Evolutionary conservation across 164 flowering plant species (phyloP), one percentile per base, ranked within the genome.

Genomic region (Hamamelis virginiana): DNA sequence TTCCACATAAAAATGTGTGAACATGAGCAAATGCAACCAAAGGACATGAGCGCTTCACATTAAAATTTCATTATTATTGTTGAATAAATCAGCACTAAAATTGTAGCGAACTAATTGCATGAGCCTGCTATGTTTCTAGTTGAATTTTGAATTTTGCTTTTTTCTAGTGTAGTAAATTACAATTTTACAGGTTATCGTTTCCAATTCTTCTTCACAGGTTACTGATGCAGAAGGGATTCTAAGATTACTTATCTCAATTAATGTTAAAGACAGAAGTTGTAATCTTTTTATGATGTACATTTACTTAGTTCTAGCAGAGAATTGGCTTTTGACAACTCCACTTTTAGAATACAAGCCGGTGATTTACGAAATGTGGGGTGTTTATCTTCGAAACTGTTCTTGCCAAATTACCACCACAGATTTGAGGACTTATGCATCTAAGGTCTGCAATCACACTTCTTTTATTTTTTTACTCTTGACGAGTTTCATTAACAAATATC

Each of bases 371-470:
- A 82, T 88, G 85, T 87, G 91, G 95, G 77, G 78, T 1, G 66
- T 76, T 53, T 87, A 21, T 78, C 89, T 94, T 57, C 80, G 90
- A n/a, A 86, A 83, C 62, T 94, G 91, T 75, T 88, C 90, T 64
- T 82, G 88, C 77, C 90, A 81, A 61, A 89, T 94, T 43, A 48
- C 80, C 57, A 87, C 87, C 80, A 86, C 89, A 25, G 97, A 94
- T 70, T 76, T 86, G 79, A 83, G 95, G 77, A 65, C 85, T 25
- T 84, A 82, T 75, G 97, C 98, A 18, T 81, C 92, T 13, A 91
- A 89, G 89, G 97, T 89, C 33, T 59, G 86, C 50, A 50, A 51
- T 57, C 48, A 44, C 75, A 41, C 26, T 61, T 10, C 62, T 63
- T 16, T 22, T 18, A 14, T 26, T 50, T 5, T 38, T 21, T 45